Percentiles rank a stretch among this genome's conserved stretches.
Conservation (phyloP, 1,284 basidiomycete species). For the Ustilago xerochloae region DNA sequence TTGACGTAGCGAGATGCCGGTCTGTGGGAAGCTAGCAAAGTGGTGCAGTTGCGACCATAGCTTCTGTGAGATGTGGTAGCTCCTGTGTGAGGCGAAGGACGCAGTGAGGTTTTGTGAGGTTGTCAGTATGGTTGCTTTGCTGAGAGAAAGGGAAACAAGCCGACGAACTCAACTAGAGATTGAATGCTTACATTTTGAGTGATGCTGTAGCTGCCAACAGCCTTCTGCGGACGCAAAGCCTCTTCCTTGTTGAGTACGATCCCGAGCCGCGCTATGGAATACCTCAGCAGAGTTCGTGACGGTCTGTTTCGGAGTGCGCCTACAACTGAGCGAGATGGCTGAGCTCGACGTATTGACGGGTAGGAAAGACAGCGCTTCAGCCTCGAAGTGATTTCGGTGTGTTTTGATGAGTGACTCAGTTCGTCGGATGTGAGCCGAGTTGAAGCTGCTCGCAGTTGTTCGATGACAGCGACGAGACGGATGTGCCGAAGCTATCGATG, state of each 20-base stretch:
- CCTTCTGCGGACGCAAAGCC: neutral
- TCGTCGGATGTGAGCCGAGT: neutral
- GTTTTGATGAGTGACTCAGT: neutral
- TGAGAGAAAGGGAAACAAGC: neutral
- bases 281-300: neutral
- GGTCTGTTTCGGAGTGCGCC: no score
- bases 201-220: slow-evolving; percentile 1
- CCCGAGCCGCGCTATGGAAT: no score
- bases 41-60: slow-evolving; percentile 64
- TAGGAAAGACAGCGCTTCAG: neutral
- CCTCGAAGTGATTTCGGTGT: neutral
- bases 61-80: slow-evolving; percentile 62
- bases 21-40: slow-evolving; percentile 67
- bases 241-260: neutral
- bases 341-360: no score
- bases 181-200: slow-evolving; percentile 10
- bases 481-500: neutral
- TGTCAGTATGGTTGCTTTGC: neutral
- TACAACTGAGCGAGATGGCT: no score
- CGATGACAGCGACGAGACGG: neutral
- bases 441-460: neutral
- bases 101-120: no score
- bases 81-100: slow-evolving; percentile 26
- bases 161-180: neutral
- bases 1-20: slow-evolving; percentile 66